Percentiles rank a stretch among this genome's conserved stretches.
phyloP scores from a whole-genome alignment of 1,284 basidiomycete species.

The Meira miltonrushii region DNA sequence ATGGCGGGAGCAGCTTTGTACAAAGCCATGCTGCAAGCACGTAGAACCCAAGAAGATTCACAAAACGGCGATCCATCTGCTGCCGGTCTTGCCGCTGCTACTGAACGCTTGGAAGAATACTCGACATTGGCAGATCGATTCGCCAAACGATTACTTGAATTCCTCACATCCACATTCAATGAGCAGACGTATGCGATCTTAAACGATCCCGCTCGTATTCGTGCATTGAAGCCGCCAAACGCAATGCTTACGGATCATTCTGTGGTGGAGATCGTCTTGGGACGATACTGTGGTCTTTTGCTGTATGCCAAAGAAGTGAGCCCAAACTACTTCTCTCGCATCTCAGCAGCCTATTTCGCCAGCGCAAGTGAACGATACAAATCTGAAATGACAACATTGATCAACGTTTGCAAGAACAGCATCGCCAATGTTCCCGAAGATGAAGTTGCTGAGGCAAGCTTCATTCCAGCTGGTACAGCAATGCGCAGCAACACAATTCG shows the following conservation, averaged over 20 bases:
- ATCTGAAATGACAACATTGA: conserved; percentile 37
- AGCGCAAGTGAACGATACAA: conserved; percentile 35
- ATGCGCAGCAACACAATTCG: conserved; percentile 21
- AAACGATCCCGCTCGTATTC: conserved; percentile 23
- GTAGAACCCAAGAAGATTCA: conserved; percentile 53
- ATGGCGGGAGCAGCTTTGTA: conserved; percentile 81
- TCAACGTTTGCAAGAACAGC: conserved; percentile 26
- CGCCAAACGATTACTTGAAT: conserved; percentile 82
- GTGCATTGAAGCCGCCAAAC: conserved; percentile 28
- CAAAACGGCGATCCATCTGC: neutral
- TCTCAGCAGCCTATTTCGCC: conserved; percentile 40
- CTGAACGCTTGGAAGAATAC: conserved; percentile 80
- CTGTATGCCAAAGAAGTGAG: conserved; percentile 88
- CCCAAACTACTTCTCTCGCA: conserved; percentile 33
- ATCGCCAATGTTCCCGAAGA: conserved; percentile 32
- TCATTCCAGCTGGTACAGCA: conserved; percentile 13
- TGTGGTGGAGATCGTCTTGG: conserved; percentile 70
- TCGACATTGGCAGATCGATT: conserved; percentile 80
- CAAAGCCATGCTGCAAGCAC: conserved; percentile 85
- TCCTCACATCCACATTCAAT: conserved; percentile 80
- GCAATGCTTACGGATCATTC: conserved; percentile 38
- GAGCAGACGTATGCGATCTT: conserved; percentile 28
- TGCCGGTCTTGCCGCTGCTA: conserved; percentile 71
- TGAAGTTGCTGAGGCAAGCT: conserved; percentile 27
- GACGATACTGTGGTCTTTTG: conserved; percentile 80